These are phyloP conservation scores for Lodderomyces parapsilosis DNA, from an alignment of 1,139 yeast genomes.

Conservation along the genomic window DNA sequence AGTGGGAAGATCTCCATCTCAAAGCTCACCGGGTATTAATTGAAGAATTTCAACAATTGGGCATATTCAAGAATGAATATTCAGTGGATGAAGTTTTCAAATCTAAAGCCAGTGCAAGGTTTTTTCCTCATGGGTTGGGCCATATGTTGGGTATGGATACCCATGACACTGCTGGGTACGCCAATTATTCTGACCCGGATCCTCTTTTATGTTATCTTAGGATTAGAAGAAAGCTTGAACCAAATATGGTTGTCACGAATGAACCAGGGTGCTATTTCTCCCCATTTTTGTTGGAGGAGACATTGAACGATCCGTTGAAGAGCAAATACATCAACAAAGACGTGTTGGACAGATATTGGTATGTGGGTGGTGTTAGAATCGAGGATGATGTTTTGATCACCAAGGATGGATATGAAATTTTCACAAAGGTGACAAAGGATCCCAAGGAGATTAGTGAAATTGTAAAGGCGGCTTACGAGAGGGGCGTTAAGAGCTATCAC, in stretches of 20 bases:
- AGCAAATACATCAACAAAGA: conserved; percentile 61
- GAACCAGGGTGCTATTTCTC: conserved; percentile 96
- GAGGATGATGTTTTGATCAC: conserved; percentile 91
- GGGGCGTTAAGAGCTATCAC: conserved; percentile 52
- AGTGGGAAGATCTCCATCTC: conserved; percentile 84
- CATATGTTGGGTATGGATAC: conserved; percentile 93
- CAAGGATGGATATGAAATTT: conserved; percentile 69
- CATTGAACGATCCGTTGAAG: conserved; percentile 56
- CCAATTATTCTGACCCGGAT: conserved; percentile 82
- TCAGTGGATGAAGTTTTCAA: conserved; percentile 65
- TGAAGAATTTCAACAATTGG: conserved; percentile 66
- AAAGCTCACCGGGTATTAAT: conserved; percentile 77
- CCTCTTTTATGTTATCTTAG: conserved; percentile 75
- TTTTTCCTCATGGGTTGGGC: conserved; percentile 95
- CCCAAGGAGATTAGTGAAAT: conserved; percentile 77
- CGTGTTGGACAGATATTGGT: conserved; percentile 73
- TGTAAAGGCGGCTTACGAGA: conserved; percentile 65
- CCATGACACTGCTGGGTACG: conserved; percentile 89
- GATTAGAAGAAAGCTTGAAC: conserved; percentile 67
- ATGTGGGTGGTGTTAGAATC: conserved; percentile 93
- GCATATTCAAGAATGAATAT: conserved; percentile 67
- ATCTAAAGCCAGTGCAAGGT: conserved; percentile 70
- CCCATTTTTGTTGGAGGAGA: conserved; percentile 70
- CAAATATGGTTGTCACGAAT: conserved; percentile 86
- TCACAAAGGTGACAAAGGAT: conserved; percentile 81